Conservation (phyloP, 257 asterid species). For the Knoxia roxburghii region DNA sequence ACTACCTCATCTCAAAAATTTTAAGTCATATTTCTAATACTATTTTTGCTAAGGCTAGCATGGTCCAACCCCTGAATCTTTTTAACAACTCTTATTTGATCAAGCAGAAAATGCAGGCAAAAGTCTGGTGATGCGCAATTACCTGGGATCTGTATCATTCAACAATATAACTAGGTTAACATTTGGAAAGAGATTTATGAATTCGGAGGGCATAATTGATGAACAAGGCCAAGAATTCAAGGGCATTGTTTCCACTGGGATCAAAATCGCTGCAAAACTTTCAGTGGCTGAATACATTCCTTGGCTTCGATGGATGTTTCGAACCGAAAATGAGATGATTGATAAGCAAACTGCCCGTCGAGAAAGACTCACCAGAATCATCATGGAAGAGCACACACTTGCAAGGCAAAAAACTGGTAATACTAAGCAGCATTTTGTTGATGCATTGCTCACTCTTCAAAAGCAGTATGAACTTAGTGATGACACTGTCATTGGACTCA, state of each 20-base stretch:
- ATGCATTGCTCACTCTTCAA: slow-evolving; percentile 69
- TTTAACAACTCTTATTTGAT: too few species aligned
- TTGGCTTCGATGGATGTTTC: slow-evolving; percentile 52
- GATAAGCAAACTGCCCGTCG: slow-evolving; percentile 41
- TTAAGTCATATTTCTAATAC: too few species aligned
- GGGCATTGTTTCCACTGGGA: slow-evolving; percentile 46
- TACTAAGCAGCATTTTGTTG: slow-evolving; percentile 75
- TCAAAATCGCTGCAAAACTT: slow-evolving; percentile 46
- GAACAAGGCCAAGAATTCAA: slow-evolving; percentile 70
- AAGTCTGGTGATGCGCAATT: slow-evolving; percentile 49
- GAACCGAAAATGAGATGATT: slow-evolving; percentile 38
- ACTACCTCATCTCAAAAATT: too few species aligned
- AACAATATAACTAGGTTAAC: slow-evolving; percentile 74
- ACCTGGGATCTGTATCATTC: slow-evolving; percentile 68
- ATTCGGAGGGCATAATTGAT: slow-evolving; percentile 46
- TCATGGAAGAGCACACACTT: slow-evolving; percentile 78
- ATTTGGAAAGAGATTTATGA: slow-evolving; percentile 75
- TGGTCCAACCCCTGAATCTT: too few species aligned
- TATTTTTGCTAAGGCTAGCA: too few species aligned
- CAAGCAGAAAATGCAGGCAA: slow-evolving; percentile 48
- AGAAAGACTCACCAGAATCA: slow-evolving; percentile 45
- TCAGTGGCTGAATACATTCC: slow-evolving; percentile 60
- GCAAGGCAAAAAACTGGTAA: slow-evolving; percentile 56
- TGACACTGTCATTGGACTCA: slow-evolving; percentile 68
- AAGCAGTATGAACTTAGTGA: slow-evolving; percentile 63